phyloP scores from a whole-genome alignment of 2,329 filamentous ascomycete genomes.

The Magnaporthiopsis rhizophila region DNA sequence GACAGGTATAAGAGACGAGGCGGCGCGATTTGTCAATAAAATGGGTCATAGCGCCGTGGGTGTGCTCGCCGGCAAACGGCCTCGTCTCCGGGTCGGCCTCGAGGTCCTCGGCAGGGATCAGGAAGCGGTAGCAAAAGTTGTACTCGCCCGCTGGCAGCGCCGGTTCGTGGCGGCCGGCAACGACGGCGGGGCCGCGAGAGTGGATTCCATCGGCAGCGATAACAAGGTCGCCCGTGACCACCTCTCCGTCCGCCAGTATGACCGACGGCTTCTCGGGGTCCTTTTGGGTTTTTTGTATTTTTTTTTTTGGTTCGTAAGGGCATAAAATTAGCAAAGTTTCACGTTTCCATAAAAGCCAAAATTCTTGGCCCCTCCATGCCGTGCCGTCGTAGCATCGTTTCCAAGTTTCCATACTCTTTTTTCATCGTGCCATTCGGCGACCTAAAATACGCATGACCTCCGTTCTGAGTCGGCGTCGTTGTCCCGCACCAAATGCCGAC shows the following conservation, averaged over 20 bases:
- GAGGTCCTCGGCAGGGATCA: slow-evolving; percentile 21
- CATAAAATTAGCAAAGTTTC: background rate
- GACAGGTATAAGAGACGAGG: slow-evolving; percentile 9
- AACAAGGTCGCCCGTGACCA: slow-evolving; percentile 22
- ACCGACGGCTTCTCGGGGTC: slow-evolving; percentile 15
- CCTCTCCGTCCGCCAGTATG: slow-evolving; percentile 16
- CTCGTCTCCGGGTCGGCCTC: slow-evolving; percentile 13
- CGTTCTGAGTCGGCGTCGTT: too few species aligned
- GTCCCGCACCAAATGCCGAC: too few species aligned
- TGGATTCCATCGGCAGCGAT: slow-evolving; percentile 28
- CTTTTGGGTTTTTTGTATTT: slow-evolving; percentile 4
- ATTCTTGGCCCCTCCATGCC: too few species aligned
- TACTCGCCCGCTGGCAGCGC: slow-evolving; percentile 22
- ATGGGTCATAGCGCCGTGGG: background rate
- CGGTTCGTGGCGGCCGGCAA: slow-evolving; percentile 17
- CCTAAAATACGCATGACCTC: too few species aligned
- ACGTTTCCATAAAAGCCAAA: too few species aligned
- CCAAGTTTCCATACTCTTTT: too few species aligned
- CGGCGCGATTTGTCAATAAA: background rate
- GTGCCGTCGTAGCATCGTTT: too few species aligned
- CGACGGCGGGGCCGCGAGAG: slow-evolving; percentile 15
- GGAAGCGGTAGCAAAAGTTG: slow-evolving; percentile 27
- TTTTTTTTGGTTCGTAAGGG: too few species aligned
- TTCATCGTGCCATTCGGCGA: too few species aligned
- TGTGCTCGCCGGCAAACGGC: background rate